Evolutionary conservation across 768 basidiomycete species (phyloP), one percentile per base, ranked within the genome.

Genomic region (Hortiboletus flavorubellus): DNA sequence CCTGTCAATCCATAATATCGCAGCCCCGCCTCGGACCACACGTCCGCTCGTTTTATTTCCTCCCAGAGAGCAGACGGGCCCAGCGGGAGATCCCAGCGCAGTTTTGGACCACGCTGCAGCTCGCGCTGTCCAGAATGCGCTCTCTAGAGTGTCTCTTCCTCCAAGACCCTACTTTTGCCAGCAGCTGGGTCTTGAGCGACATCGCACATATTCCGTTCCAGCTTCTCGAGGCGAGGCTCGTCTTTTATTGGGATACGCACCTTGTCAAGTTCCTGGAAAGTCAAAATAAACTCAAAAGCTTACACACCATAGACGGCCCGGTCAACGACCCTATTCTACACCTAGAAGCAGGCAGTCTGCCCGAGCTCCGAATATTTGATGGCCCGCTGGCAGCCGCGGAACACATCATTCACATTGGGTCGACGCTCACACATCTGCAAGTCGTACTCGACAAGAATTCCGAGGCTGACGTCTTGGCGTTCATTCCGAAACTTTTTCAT

Each of bases 181-280:
- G 77, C 58, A 68, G 73, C 16, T 83, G 80, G 80, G 64, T 84
- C 18, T 64, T 84, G 55, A 66, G 76, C 59, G 68, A 74, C 43
- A 64, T 69, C 2, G 59, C 72, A 3, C 64, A 72, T 46, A 71
- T 70, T 35, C 70, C 64, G 15, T 84, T 83, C 68, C 76, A 76
- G 51, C 75, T 85, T 23, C 68, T 64, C 44, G 80, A 84, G 43
- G 75, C 77, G 5, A 75, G 71, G 26, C 63, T 85, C n/a, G 71
- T 73, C 43, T 73, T 83, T 46, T 59, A 68, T 7, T 85, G 83
- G 81, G 80, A 82, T 59, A 42, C 55, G 0, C 64, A 76, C 45
- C 51, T 80, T 9, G 74, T 77, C 50, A 68, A 70, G 15, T 86
- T 86, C 66, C 69, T 85, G 30, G 69, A 77, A 51, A 66, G 64